These are phyloP conservation scores for Candida palmyrensis DNA, from an alignment of 805 yeast species.

Conservation along the genomic window DNA sequence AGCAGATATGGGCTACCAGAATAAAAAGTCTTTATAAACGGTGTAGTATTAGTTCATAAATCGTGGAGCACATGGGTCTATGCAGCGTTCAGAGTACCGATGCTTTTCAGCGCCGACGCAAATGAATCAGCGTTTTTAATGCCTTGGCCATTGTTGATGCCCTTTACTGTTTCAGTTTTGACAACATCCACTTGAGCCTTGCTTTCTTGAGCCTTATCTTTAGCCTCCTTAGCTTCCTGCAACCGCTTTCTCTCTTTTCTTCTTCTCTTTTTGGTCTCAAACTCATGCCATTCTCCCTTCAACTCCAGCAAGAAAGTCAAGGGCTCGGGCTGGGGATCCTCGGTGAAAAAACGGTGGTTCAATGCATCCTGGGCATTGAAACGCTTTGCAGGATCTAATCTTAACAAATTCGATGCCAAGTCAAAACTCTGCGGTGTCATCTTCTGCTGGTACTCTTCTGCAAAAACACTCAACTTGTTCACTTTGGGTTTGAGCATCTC, in stretches of 20 bases:
- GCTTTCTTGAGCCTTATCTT: not conserved
- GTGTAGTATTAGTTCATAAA: not conserved
- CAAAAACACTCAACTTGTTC: conserved; percentile 25
- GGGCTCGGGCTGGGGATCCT: conserved; percentile 62
- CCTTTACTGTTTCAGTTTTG: too few species aligned
- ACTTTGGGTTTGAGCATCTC: conserved; percentile 67
- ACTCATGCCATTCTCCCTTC: conserved; percentile 94
- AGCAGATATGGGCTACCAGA: not conserved
- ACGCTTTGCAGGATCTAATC: conserved; percentile 65
- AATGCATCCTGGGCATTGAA: conserved; percentile 68
- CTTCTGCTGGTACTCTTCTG: conserved; percentile 27
- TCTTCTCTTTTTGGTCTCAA: conserved; percentile 81
- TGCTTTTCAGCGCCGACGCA: too few species aligned
- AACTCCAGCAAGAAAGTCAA: conserved; percentile 50
- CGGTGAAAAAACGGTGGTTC: conserved; percentile 62
- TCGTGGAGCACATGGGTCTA: too few species aligned
- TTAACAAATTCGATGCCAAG: conserved; percentile 58
- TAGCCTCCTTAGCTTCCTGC: conserved; percentile 21
- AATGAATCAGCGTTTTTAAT: too few species aligned
- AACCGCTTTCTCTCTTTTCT: conserved; percentile 41
- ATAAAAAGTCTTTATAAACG: not conserved
- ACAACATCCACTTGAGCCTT: too few species aligned
- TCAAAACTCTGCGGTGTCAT: conserved; percentile 54
- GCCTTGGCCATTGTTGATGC: too few species aligned
- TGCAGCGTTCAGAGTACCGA: too few species aligned